Percentiles rank a stretch among this genome's conserved stretches.
phyloP scores from a whole-genome alignment of 2,329 filamentous ascomycete species.

The Hypoxylon sp. region DNA sequence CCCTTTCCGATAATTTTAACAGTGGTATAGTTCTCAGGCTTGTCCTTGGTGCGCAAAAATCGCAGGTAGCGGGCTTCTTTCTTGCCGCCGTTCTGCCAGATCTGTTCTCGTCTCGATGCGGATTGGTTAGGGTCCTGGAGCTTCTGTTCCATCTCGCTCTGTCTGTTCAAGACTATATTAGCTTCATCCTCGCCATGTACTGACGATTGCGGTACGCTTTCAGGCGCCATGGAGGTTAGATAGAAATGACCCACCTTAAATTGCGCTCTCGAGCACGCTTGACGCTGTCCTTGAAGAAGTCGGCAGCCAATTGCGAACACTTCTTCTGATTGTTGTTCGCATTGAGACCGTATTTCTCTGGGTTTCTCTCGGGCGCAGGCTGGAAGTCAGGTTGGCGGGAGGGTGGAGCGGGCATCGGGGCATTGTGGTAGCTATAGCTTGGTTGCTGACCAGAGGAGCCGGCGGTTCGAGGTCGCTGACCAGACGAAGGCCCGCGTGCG shows the following conservation, averaged over 20 bases:
- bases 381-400: slow-evolving; percentile 78
- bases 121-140: slow-evolving; percentile 82
- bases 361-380: slow-evolving; percentile 86
- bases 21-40: slow-evolving; percentile 93
- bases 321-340: slow-evolving; percentile 80
- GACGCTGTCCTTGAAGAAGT: slow-evolving; percentile 99
- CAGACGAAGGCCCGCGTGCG: slow-evolving; percentile 76
- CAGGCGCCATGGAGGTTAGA: not conserved
- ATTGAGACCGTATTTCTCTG: slow-evolving; percentile 79
- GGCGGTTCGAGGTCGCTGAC: slow-evolving; percentile 86
- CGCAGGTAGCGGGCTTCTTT: slow-evolving; percentile 94
- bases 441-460: slow-evolving; percentile 75
- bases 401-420: slow-evolving; percentile 72
- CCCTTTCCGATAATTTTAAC: slow-evolving; percentile 99
- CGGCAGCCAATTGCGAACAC: slow-evolving; percentile 79
- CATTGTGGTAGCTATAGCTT: slow-evolving; percentile 75
- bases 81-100: slow-evolving; percentile 86
- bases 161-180: slow-evolving; percentile 67
- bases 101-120: slow-evolving; percentile 83
- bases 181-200: slow-evolving; percentile 39
- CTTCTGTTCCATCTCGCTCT: slow-evolving; percentile 91
- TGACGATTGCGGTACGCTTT: not conserved
- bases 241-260: slow-evolving; percentile 76
- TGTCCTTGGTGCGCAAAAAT: slow-evolving; percentile 93
- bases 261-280: slow-evolving; percentile 96